phyloP scores from a whole-genome alignment of 352 stramenopile species.

The Phytophthora melonis region DNA sequence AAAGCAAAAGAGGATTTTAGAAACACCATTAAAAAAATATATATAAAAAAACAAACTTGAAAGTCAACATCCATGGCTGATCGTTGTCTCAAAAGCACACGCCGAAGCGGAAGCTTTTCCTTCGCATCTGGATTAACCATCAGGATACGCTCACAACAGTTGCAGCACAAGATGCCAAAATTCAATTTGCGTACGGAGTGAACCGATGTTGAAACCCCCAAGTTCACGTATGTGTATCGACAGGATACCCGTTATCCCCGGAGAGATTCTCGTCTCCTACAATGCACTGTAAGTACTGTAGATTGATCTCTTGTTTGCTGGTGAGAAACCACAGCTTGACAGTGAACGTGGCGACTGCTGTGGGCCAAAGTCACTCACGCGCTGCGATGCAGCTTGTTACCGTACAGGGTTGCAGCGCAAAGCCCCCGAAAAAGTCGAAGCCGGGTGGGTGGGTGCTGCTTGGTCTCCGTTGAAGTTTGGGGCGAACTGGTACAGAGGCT shows the following conservation, averaged over 20 bases:
- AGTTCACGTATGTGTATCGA: too few relatives aligned
- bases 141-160: not conserved
- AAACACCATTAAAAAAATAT: not conserved
- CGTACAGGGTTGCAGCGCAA: too few relatives aligned
- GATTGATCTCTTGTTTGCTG: too few relatives aligned
- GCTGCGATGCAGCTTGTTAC: not conserved
- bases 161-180: not conserved
- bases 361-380: not conserved
- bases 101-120: not conserved
- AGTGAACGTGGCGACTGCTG: not conserved
- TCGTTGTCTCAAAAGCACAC: not conserved
- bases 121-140: not conserved
- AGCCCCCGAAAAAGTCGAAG: too few relatives aligned
- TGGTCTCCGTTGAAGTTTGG: conserved; percentile 18
- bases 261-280: too few relatives aligned
- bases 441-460: not conserved
- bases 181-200: not conserved
- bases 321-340: not conserved
- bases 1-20: not conserved
- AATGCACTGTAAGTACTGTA: too few relatives aligned
- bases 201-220: too few relatives aligned
- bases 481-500: conserved; percentile 3
- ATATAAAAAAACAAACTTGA: not conserved
- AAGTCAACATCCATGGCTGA: not conserved
- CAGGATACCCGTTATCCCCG: too few relatives aligned